Percentiles rank a stretch among this genome's conserved stretches.
phyloP scores from a whole-genome alignment of 768 basidiomycete genomes.

The Mycena vitilis region DNA sequence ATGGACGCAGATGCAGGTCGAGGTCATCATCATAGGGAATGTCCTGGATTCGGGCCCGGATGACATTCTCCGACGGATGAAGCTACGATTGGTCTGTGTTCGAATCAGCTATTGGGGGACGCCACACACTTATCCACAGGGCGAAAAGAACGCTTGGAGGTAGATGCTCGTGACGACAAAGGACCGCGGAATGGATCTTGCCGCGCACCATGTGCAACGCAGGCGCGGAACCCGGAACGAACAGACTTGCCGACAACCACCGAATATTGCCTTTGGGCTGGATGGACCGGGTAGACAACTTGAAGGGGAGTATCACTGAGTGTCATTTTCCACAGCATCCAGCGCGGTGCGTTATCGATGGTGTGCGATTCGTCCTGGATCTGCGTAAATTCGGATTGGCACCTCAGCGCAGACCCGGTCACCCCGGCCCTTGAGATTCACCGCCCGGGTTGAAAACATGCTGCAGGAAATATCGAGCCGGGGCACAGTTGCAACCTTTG shows the following conservation, averaged over 20 bases:
- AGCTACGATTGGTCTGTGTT: conserved; percentile 54
- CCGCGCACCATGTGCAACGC: background rate
- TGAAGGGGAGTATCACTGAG: conserved; percentile 12
- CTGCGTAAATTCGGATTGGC: conserved; percentile 84
- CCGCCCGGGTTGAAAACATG: no score
- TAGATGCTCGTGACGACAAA: conserved; percentile 16
- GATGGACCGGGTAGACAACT: conserved; percentile 16
- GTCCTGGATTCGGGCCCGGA: conserved; percentile 93
- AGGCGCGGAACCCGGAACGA: background rate
- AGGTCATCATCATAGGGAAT: conserved; percentile 87
- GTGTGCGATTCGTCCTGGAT: conserved; percentile 96
- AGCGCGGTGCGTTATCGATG: conserved; percentile 85
- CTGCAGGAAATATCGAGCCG: no score
- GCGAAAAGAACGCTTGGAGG: conserved; percentile 10
- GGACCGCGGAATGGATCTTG: background rate
- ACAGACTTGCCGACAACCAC: conserved; percentile 87
- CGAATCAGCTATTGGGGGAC: conserved; percentile 6
- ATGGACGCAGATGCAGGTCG: conserved; percentile 3
- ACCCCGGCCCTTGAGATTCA: no score
- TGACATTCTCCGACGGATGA: conserved; percentile 96
- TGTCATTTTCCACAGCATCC: conserved; percentile 99
- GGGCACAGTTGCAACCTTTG: conserved; percentile 25
- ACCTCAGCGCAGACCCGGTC: no score
- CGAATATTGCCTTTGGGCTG: conserved; percentile 97
- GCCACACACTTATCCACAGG: conserved; percentile 16